Conservation (phyloP, 2,329 filamentous ascomycete genomes). For the Stemphylium lycopersici region DNA sequence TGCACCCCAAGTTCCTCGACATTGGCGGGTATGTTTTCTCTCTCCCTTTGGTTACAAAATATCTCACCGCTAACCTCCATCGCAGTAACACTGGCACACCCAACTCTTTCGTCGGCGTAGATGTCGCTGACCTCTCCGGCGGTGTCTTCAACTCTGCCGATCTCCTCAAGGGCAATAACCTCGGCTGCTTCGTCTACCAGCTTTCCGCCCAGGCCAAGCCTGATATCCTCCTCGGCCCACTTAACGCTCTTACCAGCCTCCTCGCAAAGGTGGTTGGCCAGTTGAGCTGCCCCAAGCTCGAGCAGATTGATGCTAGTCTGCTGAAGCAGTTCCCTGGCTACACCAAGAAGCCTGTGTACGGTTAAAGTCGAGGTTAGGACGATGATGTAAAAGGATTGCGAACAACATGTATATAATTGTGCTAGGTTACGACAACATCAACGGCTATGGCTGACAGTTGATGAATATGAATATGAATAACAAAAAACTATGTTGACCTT, state of each 20-base stretch:
- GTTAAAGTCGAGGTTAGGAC: constrained; percentile 14
- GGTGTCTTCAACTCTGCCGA: constrained; percentile 22
- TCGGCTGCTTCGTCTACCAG: constrained; percentile 27
- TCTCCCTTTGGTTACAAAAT: background rate
- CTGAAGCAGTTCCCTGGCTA: constrained; percentile 31
- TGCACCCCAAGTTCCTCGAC: constrained; percentile 32
- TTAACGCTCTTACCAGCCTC: constrained; percentile 20
- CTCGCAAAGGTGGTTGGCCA: constrained; percentile 21
- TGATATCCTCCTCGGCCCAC: constrained; percentile 23
- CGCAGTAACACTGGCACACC: constrained; percentile 28
- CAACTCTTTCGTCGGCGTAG: constrained; percentile 29
- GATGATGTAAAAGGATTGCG: background rate
- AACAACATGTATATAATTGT: background rate
- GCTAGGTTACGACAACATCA: too few species aligned
- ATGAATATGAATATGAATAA: too few species aligned
- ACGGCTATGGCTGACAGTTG: too few species aligned
- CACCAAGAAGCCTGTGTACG: constrained; percentile 22
- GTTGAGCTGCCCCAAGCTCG: constrained; percentile 25
- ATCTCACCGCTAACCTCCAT: background rate
- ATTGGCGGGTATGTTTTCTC: constrained; percentile 23
- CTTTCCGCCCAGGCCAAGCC: constrained; percentile 29
- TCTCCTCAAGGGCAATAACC: constrained; percentile 27
- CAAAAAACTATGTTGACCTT: too few species aligned
- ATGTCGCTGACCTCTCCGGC: constrained; percentile 23
- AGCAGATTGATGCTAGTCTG: constrained; percentile 18